phyloP scores from a whole-genome alignment of 2,329 filamentous ascomycete genomes.

The Fusarium nisikadoi region DNA sequence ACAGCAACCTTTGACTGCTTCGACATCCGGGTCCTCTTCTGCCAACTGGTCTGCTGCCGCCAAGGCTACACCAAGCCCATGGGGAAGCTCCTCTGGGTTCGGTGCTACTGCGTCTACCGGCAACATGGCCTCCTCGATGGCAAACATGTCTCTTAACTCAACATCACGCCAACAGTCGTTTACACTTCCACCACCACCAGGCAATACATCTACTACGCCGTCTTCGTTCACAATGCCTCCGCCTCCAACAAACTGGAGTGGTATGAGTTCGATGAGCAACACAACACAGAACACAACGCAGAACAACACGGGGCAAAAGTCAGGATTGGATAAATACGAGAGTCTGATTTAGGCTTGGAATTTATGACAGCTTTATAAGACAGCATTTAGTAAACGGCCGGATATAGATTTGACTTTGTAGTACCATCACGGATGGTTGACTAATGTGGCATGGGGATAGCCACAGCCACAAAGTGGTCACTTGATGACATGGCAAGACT shows the following conservation, averaged over 20 bases:
- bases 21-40: conserved; percentile 51
- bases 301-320: conserved; percentile 51
- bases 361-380: background rate
- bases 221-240: conserved; percentile 61
- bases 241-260: conserved; percentile 48
- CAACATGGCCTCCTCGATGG: conserved; percentile 57
- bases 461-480: background rate
- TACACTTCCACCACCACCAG: conserved; percentile 67
- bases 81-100: conserved; percentile 55
- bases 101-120: conserved; percentile 34
- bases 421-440: background rate
- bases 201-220: conserved; percentile 42
- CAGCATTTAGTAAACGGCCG: background rate
- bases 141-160: conserved; percentile 60
- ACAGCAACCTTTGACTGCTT: conserved; percentile 25
- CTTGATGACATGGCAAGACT: background rate
- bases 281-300: conserved; percentile 10
- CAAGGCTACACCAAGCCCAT: conserved; percentile 59
- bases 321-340: conserved; percentile 74
- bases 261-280: conserved; percentile 17
- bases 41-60: conserved; percentile 63
- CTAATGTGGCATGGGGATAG: background rate
- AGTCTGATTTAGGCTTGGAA: conserved; percentile 64
- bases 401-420: conserved; percentile 14
- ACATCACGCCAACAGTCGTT: conserved; percentile 59